Evolutionary conservation across 768 basidiomycete genomes (phyloP), one percentile per base, ranked within the genome.

Genomic region (Trametes gibbosa): DNA sequence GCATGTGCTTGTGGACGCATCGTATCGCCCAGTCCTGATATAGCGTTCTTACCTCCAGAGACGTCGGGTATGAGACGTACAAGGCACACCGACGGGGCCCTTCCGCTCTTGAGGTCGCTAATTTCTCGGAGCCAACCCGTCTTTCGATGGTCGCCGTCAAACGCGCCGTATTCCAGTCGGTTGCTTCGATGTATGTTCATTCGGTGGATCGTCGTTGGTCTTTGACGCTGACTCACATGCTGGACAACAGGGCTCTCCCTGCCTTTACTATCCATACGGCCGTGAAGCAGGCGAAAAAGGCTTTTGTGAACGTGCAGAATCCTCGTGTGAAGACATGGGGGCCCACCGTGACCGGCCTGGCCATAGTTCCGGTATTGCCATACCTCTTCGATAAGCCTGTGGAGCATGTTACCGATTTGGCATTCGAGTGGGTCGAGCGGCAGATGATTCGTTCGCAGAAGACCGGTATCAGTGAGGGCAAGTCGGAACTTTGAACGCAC

Each of bases 261-360:
- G 90, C 90, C 0, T 80, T 94, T 57, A 94, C 91, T 1, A 92
- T 94, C 54, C 91, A 94, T 69, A 89, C 88, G 1, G 82, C 87
- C 5, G 91, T 93, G 46, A 82, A 80, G 27, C 86, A 90, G 67
- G 81, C 89, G 2, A 85, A 84, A 67, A 85, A 83, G 57, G 81
- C 82, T 2, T 89, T 90, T 69, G 76, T 72, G 43, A 84, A 84
- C 56, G 78, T 77, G 32, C 73, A 81, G 56, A 89, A 81, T 66
- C 78, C 79, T 9, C 79, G 81, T 41, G 62, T 90, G 29, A 85
- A 82, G 69, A 71, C 78, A 0, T 92, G 89, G 90, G 90, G 89
- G 39, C 90, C 89, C 3, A 92, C 89, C 0, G 59, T 80, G 37
- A 87, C 87, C 10, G 90, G 90, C 34, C 73, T 92, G 17, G 84